These are phyloP conservation scores for Annulohypoxylon stygium DNA, from an alignment of 495 filamentous ascomycete species.

Conservation along the genomic window DNA sequence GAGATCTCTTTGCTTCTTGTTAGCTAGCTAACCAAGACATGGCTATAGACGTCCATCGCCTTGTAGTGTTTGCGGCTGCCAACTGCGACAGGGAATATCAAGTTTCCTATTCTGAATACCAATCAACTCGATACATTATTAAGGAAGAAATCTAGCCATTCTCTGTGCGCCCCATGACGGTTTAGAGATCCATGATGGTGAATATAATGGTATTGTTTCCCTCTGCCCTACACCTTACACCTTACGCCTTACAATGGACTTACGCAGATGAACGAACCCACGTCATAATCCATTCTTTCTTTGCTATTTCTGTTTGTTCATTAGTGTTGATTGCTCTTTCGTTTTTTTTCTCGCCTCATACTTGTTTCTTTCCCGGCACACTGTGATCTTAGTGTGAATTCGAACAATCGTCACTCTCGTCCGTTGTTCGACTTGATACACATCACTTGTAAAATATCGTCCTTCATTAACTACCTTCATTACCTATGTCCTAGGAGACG, in stretches of 20 bases:
- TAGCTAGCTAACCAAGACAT: conserved; percentile 32
- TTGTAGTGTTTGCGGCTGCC: conserved; percentile 16
- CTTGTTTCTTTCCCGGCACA: conserved; percentile 25
- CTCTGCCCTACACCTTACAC: background rate
- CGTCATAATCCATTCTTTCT: conserved; percentile 37
- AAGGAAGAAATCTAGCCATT: background rate
- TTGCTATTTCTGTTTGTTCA: conserved; percentile 28
- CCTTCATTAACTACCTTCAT: conserved; percentile 24
- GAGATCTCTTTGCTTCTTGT: background rate
- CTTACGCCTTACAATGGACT: conserved; percentile 9
- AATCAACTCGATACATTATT: conserved; percentile 32
- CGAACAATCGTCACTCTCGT: conserved; percentile 25
- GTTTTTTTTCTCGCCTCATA: conserved; percentile 7
- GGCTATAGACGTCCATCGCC: background rate
- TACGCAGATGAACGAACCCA: conserved; percentile 17
- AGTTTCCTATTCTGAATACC: conserved; percentile 25
- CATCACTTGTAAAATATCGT: conserved; percentile 19
- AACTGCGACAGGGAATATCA: conserved; percentile 13
- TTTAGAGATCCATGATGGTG: conserved; percentile 9
- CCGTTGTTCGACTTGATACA: conserved; percentile 22
- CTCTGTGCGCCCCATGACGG: conserved; percentile 30
- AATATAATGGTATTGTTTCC: conserved; percentile 36
- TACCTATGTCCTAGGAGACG: conserved; percentile 24
- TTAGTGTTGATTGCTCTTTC: conserved; percentile 41
- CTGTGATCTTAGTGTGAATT: conserved; percentile 24